These are phyloP conservation scores for Penicillium fuscoglaucum DNA, from an alignment of 2,329 filamentous ascomycete genomes.

Conservation along the genomic window DNA sequence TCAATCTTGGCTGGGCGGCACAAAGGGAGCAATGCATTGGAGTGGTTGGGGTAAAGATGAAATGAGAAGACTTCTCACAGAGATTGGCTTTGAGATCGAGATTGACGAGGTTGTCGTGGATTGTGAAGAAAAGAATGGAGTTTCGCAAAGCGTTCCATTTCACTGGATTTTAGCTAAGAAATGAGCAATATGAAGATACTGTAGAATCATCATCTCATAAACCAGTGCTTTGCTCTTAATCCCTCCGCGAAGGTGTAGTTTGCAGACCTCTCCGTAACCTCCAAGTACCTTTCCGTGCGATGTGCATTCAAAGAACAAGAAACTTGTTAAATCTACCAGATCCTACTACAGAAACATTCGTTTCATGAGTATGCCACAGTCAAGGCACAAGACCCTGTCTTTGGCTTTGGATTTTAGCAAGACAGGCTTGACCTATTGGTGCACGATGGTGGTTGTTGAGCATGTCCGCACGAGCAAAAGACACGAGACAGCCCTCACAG, in stretches of 20 bases:
- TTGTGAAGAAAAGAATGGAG: constrained; percentile 21
- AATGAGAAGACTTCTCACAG: constrained; percentile 30
- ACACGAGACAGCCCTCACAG: not conserved
- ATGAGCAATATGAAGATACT: not conserved
- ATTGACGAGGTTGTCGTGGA: constrained; percentile 28
- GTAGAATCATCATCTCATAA: not conserved
- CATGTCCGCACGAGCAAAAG: not conserved
- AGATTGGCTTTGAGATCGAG: constrained; percentile 23
- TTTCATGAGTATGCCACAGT: not conserved
- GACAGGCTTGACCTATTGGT: not conserved
- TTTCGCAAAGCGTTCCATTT: constrained; percentile 14
- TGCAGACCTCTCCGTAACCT: not conserved
- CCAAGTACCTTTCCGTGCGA: not conserved
- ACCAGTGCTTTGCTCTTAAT: not conserved
- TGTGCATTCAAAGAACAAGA: not conserved
- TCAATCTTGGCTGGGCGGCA: constrained; percentile 37
- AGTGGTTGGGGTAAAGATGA: constrained; percentile 41
- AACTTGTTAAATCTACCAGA: not conserved
- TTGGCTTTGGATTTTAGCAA: not conserved
- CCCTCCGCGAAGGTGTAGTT: not conserved
- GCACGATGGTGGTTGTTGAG: not conserved
- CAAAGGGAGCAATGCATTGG: constrained; percentile 41
- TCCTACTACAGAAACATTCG: not conserved
- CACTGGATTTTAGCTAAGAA: constrained; percentile 24
- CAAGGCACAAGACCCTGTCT: not conserved